Evolutionary conservation across 2,329 filamentous ascomycete genomes (phyloP), one percentile per base, ranked within the genome.

Genomic region (Talaromyces sp.): DNA sequence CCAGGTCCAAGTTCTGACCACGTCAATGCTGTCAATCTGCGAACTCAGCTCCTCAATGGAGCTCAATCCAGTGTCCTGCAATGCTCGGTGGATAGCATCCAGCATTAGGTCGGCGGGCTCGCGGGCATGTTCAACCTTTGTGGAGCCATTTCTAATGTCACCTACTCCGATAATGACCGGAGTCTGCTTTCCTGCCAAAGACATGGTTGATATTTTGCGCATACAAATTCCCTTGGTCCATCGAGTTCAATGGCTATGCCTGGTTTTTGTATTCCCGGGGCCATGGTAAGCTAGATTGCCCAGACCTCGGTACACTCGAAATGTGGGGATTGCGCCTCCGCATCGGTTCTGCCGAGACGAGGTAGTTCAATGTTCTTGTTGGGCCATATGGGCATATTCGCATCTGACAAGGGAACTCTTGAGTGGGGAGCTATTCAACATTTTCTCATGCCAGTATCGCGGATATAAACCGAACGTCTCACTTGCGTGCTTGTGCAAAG

Each of bases 1-100:
- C 86, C 86, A 88, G 0, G 86, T 58, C 86, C 86, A 89, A 0
- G 84, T 84, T 46, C 78, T 79, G 10, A 88, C 85, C 4, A 87
- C 80, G 50, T 81, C 77, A 52, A 89, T 76, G 64, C 81, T 84
- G 67, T 88, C 85, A 57, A 87, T 81, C 0, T 72, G 71, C 0
- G 73, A 66, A 62, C 77, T 77, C 0, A 87, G 68, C 0, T 73
- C 66, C 11, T 68, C 60, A 1, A 67, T 43, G 1, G 69, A 66
- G 13, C 69, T 66, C 9, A 78, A 65, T 1, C 69, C 71, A 0
- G 81, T 80, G 64, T 89, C 85, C 43, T 75, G 58, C 3, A 87
- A 67, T 1, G 86, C 83, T 17, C 69, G 69, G 3, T 72, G 66
- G 31, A 87, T 82, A 1, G 86, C 84, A 60, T 81, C 74, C 14